A percentile compares a stretch with the other conserved stretches of the same genome.
These are phyloP conservation scores for Ligustrum vulgare DNA, from an alignment of 257 asterid species.

Conservation along the genomic window DNA sequence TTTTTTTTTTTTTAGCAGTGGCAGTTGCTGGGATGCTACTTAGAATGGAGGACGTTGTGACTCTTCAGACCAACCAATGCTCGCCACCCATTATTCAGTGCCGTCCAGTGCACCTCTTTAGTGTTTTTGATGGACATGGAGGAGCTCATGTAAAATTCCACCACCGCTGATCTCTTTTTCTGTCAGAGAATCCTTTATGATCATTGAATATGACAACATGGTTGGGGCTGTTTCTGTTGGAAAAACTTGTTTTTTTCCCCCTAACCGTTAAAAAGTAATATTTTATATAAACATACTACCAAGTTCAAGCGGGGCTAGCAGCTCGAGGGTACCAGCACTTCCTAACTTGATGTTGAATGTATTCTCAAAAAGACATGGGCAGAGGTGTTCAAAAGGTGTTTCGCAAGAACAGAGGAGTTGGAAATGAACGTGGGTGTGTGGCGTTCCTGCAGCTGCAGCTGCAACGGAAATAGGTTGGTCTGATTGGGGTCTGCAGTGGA, in stretches of 20 bases:
- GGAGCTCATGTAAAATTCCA: constrained; percentile 13
- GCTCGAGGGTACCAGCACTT: neutral
- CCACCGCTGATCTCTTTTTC: neutral
- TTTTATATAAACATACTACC: neutral
- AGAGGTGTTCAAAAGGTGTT: constrained; percentile 6
- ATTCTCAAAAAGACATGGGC: constrained; percentile 13
- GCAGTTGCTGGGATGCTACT: constrained; percentile 23
- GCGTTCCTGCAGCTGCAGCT: constrained; percentile 13
- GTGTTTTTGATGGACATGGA: constrained; percentile 30
- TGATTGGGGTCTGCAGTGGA: constrained; percentile 13
- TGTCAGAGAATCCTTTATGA: neutral
- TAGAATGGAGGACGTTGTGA: constrained; percentile 21
- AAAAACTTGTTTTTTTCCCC: neutral
- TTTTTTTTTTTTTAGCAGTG: constrained; percentile 4
- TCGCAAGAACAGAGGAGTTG: constrained; percentile 20
- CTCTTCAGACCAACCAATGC: constrained; percentile 21
- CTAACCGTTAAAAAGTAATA: neutral
- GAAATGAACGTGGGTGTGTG: neutral
- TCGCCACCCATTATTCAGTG: constrained; percentile 15
- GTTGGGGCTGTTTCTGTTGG: neutral
- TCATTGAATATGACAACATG: neutral
- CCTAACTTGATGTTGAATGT: neutral
- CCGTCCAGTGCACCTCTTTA: constrained; percentile 14
- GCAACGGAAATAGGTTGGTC: neutral
- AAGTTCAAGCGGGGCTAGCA: neutral